These are phyloP conservation scores for Omphalotus olearius DNA, from an alignment of 1,284 basidiomycete genomes.

Conservation along the genomic window DNA sequence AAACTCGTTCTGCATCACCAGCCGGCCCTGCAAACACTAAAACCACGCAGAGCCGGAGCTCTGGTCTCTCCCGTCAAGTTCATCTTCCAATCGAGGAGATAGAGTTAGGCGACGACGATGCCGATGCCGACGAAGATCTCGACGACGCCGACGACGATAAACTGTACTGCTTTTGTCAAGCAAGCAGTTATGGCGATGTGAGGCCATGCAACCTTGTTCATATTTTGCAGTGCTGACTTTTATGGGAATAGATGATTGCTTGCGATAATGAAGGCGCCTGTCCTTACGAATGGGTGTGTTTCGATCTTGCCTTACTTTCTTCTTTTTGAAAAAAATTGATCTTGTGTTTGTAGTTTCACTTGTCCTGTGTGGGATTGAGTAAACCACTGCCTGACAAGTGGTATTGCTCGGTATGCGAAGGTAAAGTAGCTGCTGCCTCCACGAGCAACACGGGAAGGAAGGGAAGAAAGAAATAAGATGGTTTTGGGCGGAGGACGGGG, in stretches of 20 bases:
- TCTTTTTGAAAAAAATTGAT: too few species aligned
- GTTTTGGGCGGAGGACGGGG: too few species aligned
- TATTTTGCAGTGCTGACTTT: background rate
- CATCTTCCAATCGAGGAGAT: conserved; percentile 26
- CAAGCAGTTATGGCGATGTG: conserved; percentile 45
- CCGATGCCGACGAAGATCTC: conserved; percentile 16
- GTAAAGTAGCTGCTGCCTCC: conserved; percentile 19
- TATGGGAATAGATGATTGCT: conserved; percentile 42
- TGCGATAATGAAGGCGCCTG: conserved; percentile 42
- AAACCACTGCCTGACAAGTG: conserved; percentile 41
- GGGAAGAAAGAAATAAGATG: conserved; percentile 21
- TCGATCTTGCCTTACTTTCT: background rate
- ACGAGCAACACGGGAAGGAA: conserved; percentile 18
- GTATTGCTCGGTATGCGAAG: conserved; percentile 38
- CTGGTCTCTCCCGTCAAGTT: conserved; percentile 40
- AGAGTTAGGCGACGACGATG: conserved; percentile 14
- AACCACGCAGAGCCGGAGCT: conserved; percentile 23
- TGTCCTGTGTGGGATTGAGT: conserved; percentile 40
- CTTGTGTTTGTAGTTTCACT: conserved; percentile 32
- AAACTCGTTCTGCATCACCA: conserved; percentile 12
- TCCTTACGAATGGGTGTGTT: conserved; percentile 43
- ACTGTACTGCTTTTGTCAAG: conserved; percentile 45
- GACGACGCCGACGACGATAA: conserved; percentile 33
- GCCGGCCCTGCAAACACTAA: conserved; percentile 1
- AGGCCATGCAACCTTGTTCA: conserved; percentile 12